Evolutionary conservation across 495 filamentous ascomycete species (phyloP), one percentile per base, ranked within the genome.

Genomic region (Choiromyces venosus): DNA sequence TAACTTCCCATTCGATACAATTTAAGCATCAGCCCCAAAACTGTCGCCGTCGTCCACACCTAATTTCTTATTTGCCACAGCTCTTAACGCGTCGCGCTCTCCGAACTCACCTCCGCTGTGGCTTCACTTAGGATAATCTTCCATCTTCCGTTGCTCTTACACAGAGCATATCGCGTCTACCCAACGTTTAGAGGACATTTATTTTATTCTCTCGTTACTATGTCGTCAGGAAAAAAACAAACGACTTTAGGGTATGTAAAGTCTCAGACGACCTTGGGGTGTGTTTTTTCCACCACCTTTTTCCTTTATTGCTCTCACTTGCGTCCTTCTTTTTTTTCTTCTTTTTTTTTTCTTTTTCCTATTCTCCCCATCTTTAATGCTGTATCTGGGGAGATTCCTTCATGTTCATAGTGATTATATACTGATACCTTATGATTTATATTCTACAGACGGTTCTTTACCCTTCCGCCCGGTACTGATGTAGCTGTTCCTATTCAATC

Each of bases 211-310:
- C 46, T 29, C 40, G 61, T 42, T 39, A 73, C 39, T 21, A 80
- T 80, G 78, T 78, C 78, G 37, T 74, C 78, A 19, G 69, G 44
- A 19, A 71, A 71, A 68, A 97, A 93, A 82, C 94, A 98, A 86
- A 88, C 91, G 79, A 97, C 93, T 52, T 83, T 98, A 81, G 93
- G 93, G 94, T 98, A 97, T 85, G 94, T 96, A 65, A 90, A 87
- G 82, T 85, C 88, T 69, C 93, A 97, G 84, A 87, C 88, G 78
- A 96, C 91, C 71, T 84, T 97, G 81, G 89, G 92, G 94, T 96
- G 88, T 85, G 92, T 89, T 69, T 39, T 18, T 46, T 46, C 69
- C 39, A 66, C 75, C 70, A 70, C 56, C 65, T 37, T 65, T 76
- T 10, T 29, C 25, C 61, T 72, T 67, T 67, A 42, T 73, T 76